phyloP scores from a whole-genome alignment of 108 stramenopile species.

The Cyclotella cryptica region DNA sequence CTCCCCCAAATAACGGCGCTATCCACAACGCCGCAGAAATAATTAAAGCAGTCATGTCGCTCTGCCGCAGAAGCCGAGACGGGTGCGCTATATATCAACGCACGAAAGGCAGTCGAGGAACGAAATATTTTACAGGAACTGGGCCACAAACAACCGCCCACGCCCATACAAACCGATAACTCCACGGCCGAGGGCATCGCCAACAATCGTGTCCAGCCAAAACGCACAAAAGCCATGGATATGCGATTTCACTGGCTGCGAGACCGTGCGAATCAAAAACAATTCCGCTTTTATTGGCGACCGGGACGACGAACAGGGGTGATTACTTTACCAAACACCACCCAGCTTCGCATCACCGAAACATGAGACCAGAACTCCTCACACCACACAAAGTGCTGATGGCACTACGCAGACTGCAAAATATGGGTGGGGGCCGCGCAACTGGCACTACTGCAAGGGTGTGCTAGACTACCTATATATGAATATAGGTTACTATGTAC shows the following conservation, averaged over 20 bases:
- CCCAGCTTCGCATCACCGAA: constrained; percentile 20
- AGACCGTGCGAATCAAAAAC: constrained; percentile 14
- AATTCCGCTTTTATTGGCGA: constrained; percentile 20
- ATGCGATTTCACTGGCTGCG: constrained; percentile 16
- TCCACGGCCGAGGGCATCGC: constrained; percentile 51
- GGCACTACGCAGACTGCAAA: constrained; percentile 17
- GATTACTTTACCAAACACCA: constrained; percentile 24
- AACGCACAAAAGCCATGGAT: constrained; percentile 17
- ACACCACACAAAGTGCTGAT: constrained; percentile 16
- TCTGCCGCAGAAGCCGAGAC: constrained; percentile 58
- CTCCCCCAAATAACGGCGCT: constrained; percentile 35
- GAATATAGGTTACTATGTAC: constrained; percentile 4
- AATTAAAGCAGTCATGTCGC: constrained; percentile 32
- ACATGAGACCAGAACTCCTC: constrained; percentile 14
- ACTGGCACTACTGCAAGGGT: constrained; percentile 21
- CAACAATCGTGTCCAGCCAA: constrained; percentile 54
- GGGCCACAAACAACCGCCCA: constrained; percentile 58
- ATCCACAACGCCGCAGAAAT: constrained; percentile 36
- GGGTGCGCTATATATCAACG: constrained; percentile 53
- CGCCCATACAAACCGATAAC: constrained; percentile 58
- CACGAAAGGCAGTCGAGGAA: constrained; percentile 31
- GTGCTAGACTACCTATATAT: constrained; percentile 19
- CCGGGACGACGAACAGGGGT: constrained; percentile 14
- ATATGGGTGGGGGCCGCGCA: constrained; percentile 3
- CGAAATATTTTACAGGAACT: constrained; percentile 35